Conservation (phyloP, 306 rosid species). For the Gleditsia sinensis region DNA sequence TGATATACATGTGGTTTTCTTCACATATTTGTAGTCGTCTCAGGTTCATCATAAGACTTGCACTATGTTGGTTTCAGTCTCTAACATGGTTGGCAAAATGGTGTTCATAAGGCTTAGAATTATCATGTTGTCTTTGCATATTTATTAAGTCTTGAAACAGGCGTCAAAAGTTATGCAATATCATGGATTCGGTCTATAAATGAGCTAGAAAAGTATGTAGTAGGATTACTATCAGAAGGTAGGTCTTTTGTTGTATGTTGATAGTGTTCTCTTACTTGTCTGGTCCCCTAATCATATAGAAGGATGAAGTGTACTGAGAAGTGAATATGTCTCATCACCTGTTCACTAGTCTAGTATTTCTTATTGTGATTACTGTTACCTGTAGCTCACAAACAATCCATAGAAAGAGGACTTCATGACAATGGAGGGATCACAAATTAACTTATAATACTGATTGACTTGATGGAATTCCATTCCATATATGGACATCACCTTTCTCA, state of each 20-base stretch:
- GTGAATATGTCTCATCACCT: neutral
- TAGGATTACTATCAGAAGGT: neutral
- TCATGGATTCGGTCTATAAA: neutral
- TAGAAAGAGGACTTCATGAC: neutral
- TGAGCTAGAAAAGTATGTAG: neutral
- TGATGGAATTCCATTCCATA: neutral
- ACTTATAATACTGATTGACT: neutral
- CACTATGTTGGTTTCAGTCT: neutral
- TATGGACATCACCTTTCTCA: neutral
- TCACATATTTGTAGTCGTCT: neutral
- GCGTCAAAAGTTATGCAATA: neutral
- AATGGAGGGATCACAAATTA: too few relatives aligned
- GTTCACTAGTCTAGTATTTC: neutral
- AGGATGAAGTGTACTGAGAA: neutral
- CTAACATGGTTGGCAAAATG: neutral
- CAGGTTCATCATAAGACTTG: neutral
- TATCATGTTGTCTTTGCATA: neutral
- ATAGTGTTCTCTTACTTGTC: neutral
- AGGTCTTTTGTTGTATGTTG: neutral
- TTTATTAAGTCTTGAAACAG: neutral
- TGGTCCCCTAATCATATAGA: neutral
- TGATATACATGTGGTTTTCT: neutral
- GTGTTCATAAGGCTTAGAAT: neutral
- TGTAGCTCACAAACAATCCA: slow-evolving; percentile 9
- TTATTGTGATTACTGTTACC: slow-evolving; percentile 18